Base-by-base conservation (phyloP, 164 flowering plant species). In the Nelumbo lutea region DNA sequence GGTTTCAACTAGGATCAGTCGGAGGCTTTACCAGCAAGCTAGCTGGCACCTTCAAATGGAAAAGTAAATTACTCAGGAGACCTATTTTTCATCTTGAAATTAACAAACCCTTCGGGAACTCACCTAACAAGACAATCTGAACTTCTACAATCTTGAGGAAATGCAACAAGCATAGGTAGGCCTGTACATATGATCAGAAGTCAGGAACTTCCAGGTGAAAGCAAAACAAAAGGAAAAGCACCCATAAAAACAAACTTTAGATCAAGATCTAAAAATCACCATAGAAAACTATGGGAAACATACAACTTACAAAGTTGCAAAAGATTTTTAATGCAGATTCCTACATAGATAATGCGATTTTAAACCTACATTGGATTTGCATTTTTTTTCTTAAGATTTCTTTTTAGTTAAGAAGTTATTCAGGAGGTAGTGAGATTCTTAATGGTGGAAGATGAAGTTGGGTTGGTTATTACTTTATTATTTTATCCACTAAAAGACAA, bases 81-180 rank as follows among this genome's bases (percentile, higher is more conserved):
- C 13, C 39, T 42, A 55, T 43, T 68, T 38, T 2, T 45, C 27
- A 9, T 1, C 38, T 57, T 39, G 60, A 65, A 38, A 42, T 45
- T 41, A 65, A 11, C n/a, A 46, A 61, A 46, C 9, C 38, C 44
- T 59, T 39, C 38, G 44, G 48, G 45, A 73, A 76, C 86, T 81
- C 75, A 93, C 98, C 99, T 84, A 51, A 77, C 65, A 61, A 92
- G 82, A 77, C 99, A 96, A 43, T 84, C 77, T 43, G 83, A 74
- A 79, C 74, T 77, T 79, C 78, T 82, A 80, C 99, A 96, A 15
- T 83, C 89, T 9, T 84, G 68, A 42, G 95, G 90, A 55, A 90
- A 79, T 64, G 91, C 90, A 75, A 89, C 72, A 59, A 96, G 72
- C 3, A 88, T 82, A 71, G 99, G 99, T 62, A 96, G 77, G 63